Conservation (phyloP, 106 monocot species). For the Platanthera guangdongensis region DNA sequence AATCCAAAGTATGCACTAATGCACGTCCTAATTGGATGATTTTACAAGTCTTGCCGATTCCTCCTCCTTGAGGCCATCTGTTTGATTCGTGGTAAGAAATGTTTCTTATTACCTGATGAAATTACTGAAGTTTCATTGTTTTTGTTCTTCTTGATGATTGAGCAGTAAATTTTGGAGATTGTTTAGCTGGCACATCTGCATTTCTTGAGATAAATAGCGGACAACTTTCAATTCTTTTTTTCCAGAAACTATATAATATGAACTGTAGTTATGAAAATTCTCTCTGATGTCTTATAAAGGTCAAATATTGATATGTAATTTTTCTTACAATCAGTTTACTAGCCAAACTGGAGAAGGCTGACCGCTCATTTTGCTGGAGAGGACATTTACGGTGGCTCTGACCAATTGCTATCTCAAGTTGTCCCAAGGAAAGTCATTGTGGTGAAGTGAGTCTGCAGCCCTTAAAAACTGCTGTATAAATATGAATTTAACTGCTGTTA, state of each 20-base stretch:
- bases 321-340: constrained; percentile 45
- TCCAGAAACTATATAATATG: not conserved
- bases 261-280: not conserved
- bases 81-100: not conserved
- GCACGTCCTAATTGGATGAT: too few relatives aligned
- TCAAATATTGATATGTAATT: constrained; percentile 1
- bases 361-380: constrained; percentile 84
- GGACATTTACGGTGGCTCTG: constrained; percentile 97
- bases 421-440: constrained; percentile 67
- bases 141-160: not conserved
- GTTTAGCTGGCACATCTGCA: not conserved
- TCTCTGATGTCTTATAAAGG: constrained; percentile 68
- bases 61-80: too few relatives aligned
- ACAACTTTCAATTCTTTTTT: not conserved
- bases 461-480: not conserved
- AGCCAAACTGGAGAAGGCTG: constrained; percentile 96
- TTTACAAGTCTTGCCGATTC: too few relatives aligned
- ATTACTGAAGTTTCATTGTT: not conserved
- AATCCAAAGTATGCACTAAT: too few relatives aligned
- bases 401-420: constrained; percentile 79
- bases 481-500: not conserved
- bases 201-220: not conserved
- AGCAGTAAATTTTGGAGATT: not conserved
- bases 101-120: not conserved
- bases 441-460: constrained; percentile 58